Base-by-base conservation (phyloP, 129 eudicot species). In the Centaurea solstitialis region DNA sequence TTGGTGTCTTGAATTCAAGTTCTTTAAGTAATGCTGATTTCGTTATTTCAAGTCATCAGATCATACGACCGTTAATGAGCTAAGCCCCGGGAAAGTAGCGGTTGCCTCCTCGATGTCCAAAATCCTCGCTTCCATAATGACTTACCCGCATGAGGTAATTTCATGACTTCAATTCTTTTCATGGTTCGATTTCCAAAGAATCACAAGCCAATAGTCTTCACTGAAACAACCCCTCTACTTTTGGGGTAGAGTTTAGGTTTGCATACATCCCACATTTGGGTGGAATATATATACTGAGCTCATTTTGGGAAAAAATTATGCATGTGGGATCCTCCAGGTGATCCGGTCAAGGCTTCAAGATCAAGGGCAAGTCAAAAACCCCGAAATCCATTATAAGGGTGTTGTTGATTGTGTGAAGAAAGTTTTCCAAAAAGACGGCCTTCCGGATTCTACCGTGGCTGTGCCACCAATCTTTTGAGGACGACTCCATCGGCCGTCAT, bases 261-360 rank as follows among this genome's bases (percentile, higher is more conserved):
- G 62, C 17, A 0, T 50, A 50, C 62, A 13, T 50, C 12, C 11
- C 20, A 50, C 20, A 0, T 50, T 5, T 50, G 7, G 20, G 15
- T 50, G 20, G 20, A 15, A 50, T 50, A 50, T 50, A 15, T 1
- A 50, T 50, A 15, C 1, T 15, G 62, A 6, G 62, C 7, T 50
- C 20, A 20, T 50, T 17, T 22, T 23, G 24, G 18, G 74, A 67
- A 41, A 57, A 17, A 67, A 15, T 77, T 40, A 77, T 67, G 43
- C n/a, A 78, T 45, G 7, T 0, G 7, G 21, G 22, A n/a, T 20
- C 4, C 50, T 15, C 24, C 85, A 93, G 98, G 98, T 93, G 22
- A 87, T 93, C 3, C 88, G 94, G 39, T 91, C 97, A 21, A 88
- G 88, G 87, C 87, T 93, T 67, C 98, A 93, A 86, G 98, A 93